A percentile compares a stretch with the other conserved stretches of the same genome.
Evolutionary conservation across 805 yeast genomes (phyloP).

Genomic region (Priceomyces melissophilus): DNA sequence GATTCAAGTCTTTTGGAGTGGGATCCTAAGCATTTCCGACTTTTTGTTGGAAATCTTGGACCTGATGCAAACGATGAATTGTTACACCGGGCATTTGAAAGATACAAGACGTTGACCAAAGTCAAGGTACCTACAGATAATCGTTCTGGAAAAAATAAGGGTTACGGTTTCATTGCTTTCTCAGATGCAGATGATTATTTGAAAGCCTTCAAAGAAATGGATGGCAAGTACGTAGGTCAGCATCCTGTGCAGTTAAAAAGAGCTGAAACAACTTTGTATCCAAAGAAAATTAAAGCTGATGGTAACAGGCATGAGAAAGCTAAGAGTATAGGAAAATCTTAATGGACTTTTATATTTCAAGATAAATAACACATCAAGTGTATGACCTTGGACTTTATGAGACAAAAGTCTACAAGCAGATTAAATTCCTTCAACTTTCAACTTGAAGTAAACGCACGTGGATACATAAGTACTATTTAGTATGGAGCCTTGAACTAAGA

Average conservation of each 20-base stretch:
- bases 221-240: conserved; percentile 71
- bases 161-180: conserved; percentile 76
- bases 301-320: too few species aligned
- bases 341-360: too few species aligned
- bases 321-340: too few species aligned
- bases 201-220: conserved; percentile 68
- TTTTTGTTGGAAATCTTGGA: conserved; percentile 75
- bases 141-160: conserved; percentile 48
- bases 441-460: neutral
- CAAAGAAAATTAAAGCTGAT: conserved; percentile 9
- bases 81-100: conserved; percentile 51
- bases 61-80: conserved; percentile 60
- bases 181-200: conserved; percentile 62
- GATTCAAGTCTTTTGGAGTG: conserved; percentile 51
- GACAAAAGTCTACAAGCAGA: too few species aligned
- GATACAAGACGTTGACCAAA: conserved; percentile 52
- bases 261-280: conserved; percentile 44
- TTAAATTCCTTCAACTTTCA: neutral
- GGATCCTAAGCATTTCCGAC: conserved; percentile 67
- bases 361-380: too few species aligned
- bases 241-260: conserved; percentile 68
- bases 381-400: too few species aligned
- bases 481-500: too few species aligned
- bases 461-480: neutral
- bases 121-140: conserved; percentile 58